These are phyloP conservation scores for Scheffersomyces spartinae DNA, from an alignment of 805 yeast genomes.

Conservation along the genomic window DNA sequence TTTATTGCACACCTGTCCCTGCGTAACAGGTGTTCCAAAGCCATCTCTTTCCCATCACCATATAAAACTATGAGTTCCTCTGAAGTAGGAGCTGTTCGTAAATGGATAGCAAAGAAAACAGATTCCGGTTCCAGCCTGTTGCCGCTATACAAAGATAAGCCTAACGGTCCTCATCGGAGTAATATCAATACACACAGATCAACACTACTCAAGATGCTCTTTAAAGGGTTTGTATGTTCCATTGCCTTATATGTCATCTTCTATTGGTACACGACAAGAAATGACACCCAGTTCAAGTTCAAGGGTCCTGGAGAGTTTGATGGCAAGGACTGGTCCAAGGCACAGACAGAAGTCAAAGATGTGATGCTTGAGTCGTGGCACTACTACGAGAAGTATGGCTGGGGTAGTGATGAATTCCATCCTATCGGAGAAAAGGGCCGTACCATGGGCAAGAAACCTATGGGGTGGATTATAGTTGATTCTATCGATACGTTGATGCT, in stretches of 20 bases:
- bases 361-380: constrained; percentile 71
- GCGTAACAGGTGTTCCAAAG: too few relatives aligned
- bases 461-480: constrained; percentile 93
- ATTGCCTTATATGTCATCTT: constrained; percentile 31
- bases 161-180: constrained; percentile 11
- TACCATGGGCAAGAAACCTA: constrained; percentile 70
- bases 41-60: constrained; percentile 4
- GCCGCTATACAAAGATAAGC: constrained; percentile 46
- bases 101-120: constrained; percentile 6
- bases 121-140: constrained; percentile 18
- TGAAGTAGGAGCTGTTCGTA: neutral
- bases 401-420: constrained; percentile 74
- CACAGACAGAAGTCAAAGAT: constrained; percentile 47
- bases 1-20: neutral
- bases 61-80: constrained; percentile 1
- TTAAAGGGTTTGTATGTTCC: constrained; percentile 30
- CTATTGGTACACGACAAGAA: constrained; percentile 6
- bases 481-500: constrained; percentile 71
- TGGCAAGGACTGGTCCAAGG: constrained; percentile 29
- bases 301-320: neutral
- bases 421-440: constrained; percentile 54
- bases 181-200: constrained; percentile 1
- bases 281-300: neutral
- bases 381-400: constrained; percentile 62
- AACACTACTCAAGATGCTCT: constrained; percentile 18